Percentiles rank a stretch among this genome's conserved stretches.
These are phyloP conservation scores for Arthrobotrys conoides DNA, from an alignment of 2,329 filamentous ascomycete genomes.

Conservation along the genomic window DNA sequence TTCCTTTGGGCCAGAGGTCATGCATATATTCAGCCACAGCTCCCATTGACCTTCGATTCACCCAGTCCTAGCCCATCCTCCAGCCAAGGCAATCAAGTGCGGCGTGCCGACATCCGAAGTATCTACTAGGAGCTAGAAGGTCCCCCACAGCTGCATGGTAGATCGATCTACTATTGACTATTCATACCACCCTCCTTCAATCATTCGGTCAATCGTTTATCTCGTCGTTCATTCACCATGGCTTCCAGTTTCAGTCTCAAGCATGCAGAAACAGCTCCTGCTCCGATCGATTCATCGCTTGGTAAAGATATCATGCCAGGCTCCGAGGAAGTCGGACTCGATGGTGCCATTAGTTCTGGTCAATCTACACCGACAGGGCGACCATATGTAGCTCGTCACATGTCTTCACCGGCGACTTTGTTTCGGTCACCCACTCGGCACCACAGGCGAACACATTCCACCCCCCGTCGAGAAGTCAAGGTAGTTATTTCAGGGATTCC, in stretches of 20 bases:
- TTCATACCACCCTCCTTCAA: slow-evolving; percentile 5
- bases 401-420: slow-evolving; percentile 60
- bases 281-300: slow-evolving; percentile 28
- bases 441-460: slow-evolving; percentile 63
- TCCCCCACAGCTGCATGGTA: neutral
- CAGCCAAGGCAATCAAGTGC: neutral
- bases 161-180: neutral
- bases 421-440: slow-evolving; percentile 61
- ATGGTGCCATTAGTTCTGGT: slow-evolving; percentile 37
- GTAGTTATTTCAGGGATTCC: slow-evolving; percentile 32
- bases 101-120: slow-evolving; percentile 14
- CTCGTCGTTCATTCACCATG: slow-evolving; percentile 24
- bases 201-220: neutral
- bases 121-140: neutral
- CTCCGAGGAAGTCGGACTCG: slow-evolving; percentile 19
- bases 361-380: slow-evolving; percentile 52
- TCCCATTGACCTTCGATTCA: neutral
- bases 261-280: slow-evolving; percentile 41
- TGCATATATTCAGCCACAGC: slow-evolving; percentile 22
- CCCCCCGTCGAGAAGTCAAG: slow-evolving; percentile 62
- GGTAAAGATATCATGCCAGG: neutral
- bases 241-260: slow-evolving; percentile 34
- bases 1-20: slow-evolving; percentile 12
- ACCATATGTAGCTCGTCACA: slow-evolving; percentile 50
- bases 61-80: neutral